Evolutionary conservation across 1,284 basidiomycete genomes (phyloP).

Genomic region (Ustilago curta): DNA sequence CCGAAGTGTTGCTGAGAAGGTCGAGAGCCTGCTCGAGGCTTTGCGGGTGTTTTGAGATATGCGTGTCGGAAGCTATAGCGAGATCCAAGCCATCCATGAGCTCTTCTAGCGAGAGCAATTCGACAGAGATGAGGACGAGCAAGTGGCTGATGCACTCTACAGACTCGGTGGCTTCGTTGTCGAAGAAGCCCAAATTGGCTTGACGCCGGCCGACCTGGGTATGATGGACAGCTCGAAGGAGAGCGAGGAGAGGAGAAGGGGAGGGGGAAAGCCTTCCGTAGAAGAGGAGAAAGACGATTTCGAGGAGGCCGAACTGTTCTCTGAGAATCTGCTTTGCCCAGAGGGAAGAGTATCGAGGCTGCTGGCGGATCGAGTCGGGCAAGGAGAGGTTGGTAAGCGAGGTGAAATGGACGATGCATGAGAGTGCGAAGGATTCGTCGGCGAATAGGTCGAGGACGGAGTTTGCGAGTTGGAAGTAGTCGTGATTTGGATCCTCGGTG

Average conservation of each 20-base stretch:
- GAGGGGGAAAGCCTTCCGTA: constrained; percentile 80
- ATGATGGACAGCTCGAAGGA: constrained; percentile 77
- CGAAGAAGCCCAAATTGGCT: constrained; percentile 75
- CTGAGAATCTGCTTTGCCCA: constrained; percentile 84
- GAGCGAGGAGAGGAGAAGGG: constrained; percentile 75
- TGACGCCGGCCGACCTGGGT: constrained; percentile 79
- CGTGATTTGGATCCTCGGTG: constrained; percentile 74
- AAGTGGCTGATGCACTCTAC: constrained; percentile 78
- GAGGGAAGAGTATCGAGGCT: constrained; percentile 76
- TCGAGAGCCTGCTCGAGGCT: constrained; percentile 72
- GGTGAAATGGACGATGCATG: constrained; percentile 73
- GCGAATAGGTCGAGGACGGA: constrained; percentile 76
- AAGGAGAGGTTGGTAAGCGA: constrained; percentile 72
- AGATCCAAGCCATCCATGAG: constrained; percentile 72
- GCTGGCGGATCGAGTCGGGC: constrained; percentile 73
- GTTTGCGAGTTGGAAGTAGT: constrained; percentile 74
- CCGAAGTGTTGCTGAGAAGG: constrained; percentile 73
- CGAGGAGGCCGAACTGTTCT: constrained; percentile 83
- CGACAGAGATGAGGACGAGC: constrained; percentile 82
- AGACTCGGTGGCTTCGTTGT: constrained; percentile 78
- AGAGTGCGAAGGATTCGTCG: constrained; percentile 75
- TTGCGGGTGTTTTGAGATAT: constrained; percentile 31
- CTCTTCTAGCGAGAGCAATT: constrained; percentile 83
- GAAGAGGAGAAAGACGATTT: constrained; percentile 86
- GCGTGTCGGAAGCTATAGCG: constrained; percentile 10